Evolutionary conservation across 2,329 filamentous ascomycete species (phyloP).

Genomic region (Claviceps quebecensis): DNA sequence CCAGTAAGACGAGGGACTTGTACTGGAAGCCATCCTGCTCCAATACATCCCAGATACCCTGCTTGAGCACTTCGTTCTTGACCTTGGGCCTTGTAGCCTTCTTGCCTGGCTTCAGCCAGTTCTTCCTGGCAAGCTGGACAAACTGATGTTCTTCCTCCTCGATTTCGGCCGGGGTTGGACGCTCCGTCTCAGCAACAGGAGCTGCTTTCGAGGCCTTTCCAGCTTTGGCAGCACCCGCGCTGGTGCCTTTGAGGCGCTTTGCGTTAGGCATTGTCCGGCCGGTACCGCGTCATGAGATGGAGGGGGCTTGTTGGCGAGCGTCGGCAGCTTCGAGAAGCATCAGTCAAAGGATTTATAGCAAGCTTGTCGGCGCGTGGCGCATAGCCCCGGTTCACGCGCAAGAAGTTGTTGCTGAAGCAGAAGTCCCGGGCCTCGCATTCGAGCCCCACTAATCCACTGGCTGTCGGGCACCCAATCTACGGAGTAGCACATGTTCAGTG

Average conservation of each 20-base stretch:
- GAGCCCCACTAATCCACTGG: not conserved
- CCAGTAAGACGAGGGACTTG: constrained; percentile 66
- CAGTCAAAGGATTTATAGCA: too few species aligned
- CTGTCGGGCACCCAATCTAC: too few species aligned
- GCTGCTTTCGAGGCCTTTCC: constrained; percentile 21
- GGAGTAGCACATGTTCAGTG: too few species aligned
- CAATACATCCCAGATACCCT: constrained; percentile 76
- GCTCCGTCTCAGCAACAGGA: constrained; percentile 24
- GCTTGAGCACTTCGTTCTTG: constrained; percentile 75
- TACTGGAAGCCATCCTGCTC: constrained; percentile 69
- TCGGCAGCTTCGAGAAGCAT: not conserved
- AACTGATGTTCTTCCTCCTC: constrained; percentile 61
- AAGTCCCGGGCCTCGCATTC: not conserved
- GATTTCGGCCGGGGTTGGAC: constrained; percentile 47
- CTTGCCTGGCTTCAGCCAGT: constrained; percentile 62
- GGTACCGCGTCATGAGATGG: constrained; percentile 2
- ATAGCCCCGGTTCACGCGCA: too few species aligned
- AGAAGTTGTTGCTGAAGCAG: too few species aligned
- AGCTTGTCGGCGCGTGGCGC: too few species aligned
- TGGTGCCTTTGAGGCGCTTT: constrained; percentile 43
- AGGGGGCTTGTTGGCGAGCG: not conserved
- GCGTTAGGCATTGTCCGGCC: constrained; percentile 37
- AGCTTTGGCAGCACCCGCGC: constrained; percentile 22
- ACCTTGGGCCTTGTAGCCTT: constrained; percentile 53
- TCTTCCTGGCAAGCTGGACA: constrained; percentile 63